phyloP scores from a whole-genome alignment of 2,329 filamentous ascomycete genomes.

The Macrophomina pseudophaseolina region DNA sequence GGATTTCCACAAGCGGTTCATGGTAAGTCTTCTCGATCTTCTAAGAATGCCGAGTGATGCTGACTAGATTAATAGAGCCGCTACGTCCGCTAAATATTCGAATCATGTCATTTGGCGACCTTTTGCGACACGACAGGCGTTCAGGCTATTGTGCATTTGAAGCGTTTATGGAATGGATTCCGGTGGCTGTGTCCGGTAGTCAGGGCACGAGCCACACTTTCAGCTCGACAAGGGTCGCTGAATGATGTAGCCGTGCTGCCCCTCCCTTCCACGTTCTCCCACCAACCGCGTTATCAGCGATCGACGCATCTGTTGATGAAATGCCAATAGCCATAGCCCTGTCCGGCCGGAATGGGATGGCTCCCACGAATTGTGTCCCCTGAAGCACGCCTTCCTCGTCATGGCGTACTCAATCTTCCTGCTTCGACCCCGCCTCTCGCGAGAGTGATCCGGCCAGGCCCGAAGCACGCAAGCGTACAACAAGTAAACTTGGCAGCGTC shows the following conservation, averaged over 20 bases:
- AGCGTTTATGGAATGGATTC: conserved; percentile 33
- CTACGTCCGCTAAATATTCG: conserved; percentile 43
- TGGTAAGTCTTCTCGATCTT: conserved; percentile 58
- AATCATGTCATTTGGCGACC: background rate
- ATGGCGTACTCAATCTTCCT: background rate
- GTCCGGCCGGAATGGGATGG: background rate
- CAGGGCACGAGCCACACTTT: conserved; percentile 11
- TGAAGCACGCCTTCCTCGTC: conserved; percentile 19
- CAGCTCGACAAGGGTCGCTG: conserved; percentile 16
- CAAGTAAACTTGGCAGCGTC: conserved; percentile 2
- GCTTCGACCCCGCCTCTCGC: background rate
- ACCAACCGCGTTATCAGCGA: conserved; percentile 21
- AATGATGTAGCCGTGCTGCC: conserved; percentile 24
- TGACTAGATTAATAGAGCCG: conserved; percentile 35
- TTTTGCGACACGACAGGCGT: conserved; percentile 7
- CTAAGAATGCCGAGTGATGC: background rate
- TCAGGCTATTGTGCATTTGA: conserved; percentile 31
- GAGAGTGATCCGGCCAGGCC: conserved; percentile 1
- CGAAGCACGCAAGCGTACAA: conserved; percentile 9
- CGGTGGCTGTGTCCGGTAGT: conserved; percentile 21
- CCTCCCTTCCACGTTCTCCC: background rate
- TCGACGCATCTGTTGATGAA: background rate
- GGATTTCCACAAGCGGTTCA: conserved; percentile 98
- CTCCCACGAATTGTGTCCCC: background rate
- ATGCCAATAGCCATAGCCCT: background rate